phyloP scores from a whole-genome alignment of 2,329 filamentous ascomycete genomes.

The Ophiostoma triangulosporum region DNA sequence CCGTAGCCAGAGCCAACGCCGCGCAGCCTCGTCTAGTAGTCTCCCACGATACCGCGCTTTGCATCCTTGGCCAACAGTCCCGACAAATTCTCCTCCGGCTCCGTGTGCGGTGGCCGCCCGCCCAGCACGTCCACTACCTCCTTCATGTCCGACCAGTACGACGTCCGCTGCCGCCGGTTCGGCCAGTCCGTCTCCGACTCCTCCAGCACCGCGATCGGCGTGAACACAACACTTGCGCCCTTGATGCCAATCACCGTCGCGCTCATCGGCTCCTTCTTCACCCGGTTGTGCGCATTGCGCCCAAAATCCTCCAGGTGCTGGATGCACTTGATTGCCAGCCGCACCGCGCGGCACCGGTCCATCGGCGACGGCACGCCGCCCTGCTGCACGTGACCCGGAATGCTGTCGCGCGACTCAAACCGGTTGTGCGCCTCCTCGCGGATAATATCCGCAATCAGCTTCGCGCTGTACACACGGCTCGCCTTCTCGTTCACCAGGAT shows the following conservation, averaged over 20 bases:
- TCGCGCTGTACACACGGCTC: constrained; percentile 78
- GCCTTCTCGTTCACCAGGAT: constrained; percentile 96
- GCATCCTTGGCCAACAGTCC: constrained; percentile 46
- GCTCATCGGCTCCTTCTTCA: constrained; percentile 60
- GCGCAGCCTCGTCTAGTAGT: background rate
- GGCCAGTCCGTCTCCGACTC: constrained; percentile 83
- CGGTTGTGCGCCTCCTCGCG: constrained; percentile 81
- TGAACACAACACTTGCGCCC: constrained; percentile 81
- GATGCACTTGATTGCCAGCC: constrained; percentile 87
- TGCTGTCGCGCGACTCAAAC: constrained; percentile 84
- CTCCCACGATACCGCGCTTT: constrained; percentile 37
- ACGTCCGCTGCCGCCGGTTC: constrained; percentile 67
- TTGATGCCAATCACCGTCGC: constrained; percentile 82
- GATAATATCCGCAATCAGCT: constrained; percentile 91
- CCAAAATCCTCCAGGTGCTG: constrained; percentile 76
- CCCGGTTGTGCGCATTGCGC: constrained; percentile 49
- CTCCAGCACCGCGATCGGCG: constrained; percentile 67
- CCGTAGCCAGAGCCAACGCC: background rate
- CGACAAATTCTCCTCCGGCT: constrained; percentile 35
- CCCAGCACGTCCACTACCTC: constrained; percentile 73
- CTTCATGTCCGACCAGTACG: constrained; percentile 76
- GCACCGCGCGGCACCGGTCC: constrained; percentile 85
- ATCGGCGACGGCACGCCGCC: constrained; percentile 86
- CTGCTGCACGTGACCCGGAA: constrained; percentile 89
- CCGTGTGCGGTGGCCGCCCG: constrained; percentile 46